Evolutionary conservation across 345 rosid species (phyloP), one percentile per base, ranked within the genome.

Genomic region (Geranium rotundifolium): DNA sequence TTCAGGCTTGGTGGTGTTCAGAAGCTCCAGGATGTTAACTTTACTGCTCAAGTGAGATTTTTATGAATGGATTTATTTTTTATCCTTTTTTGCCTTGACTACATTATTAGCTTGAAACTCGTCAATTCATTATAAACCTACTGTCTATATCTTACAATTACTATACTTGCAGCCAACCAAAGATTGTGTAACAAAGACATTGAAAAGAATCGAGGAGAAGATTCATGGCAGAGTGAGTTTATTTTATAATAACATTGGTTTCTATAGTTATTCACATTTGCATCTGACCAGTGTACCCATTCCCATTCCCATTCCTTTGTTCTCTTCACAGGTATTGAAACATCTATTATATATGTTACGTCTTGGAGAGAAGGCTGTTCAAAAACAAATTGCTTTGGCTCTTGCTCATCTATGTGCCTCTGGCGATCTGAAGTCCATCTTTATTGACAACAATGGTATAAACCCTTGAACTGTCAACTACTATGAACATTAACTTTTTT

Each of bases 141-240:
- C 50, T n/a, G n/a, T n/a, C n/a, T n/a, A n/a, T n/a, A n/a, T n/a
- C n/a, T n/a, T n/a, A n/a, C n/a, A n/a, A n/a, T n/a, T n/a, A n/a
- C 9, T 66, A 34, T 63, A 20, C 66, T 67, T 77, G 64, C 82
- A 95, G 99, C 92, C 97, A 67, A 95, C 99, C 57, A 95, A 90
- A 73, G 99, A 95, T 75, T 95, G 99, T 71, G 96, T 95, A 29
- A 85, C 96, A 63, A 95, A 88, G 81, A 95, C 99, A 27, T 63
- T 95, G 72, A 95, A 95, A 80, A 85, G 99, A 77, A 70, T 95
- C 61, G 99, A 95, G 79, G 97, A 95, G 80, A 95, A 90, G 77
- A 90, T 88, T 72, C 92, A 85, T 68, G 97, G 97, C 65, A 82
- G 95, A 68, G 99, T 95, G 75, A 73, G 92, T 77, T 59, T 71